Conservation (phyloP, 257 asterid genomes). For the Solanum virginianum region DNA sequence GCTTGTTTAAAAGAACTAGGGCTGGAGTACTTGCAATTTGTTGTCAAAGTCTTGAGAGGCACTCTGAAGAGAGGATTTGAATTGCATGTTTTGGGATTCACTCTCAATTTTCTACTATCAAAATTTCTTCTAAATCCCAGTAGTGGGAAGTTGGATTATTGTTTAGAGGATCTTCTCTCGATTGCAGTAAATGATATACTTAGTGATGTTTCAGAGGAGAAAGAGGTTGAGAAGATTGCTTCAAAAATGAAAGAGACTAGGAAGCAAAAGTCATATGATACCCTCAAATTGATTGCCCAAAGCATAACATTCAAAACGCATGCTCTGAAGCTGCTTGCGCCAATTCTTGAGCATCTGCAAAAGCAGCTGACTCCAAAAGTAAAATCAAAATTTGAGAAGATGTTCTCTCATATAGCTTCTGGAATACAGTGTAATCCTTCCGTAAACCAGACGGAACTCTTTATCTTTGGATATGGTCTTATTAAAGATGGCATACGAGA, state of each 20-base stretch:
- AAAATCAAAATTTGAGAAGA: conserved; percentile 68
- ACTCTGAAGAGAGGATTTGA: conserved; percentile 76
- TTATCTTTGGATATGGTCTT: conserved; percentile 54
- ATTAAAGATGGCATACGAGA: conserved; percentile 45
- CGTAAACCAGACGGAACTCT: conserved; percentile 55
- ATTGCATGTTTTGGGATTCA: conserved; percentile 82
- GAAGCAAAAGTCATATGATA: conserved; percentile 78
- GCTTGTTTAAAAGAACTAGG: conserved; percentile 86
- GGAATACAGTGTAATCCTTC: conserved; percentile 80
- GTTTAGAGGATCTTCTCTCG: conserved; percentile 68
- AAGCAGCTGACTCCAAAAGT: conserved; percentile 61
- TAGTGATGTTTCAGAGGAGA: conserved; percentile 90
- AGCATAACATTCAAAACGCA: conserved; percentile 69
- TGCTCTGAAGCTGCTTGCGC: conserved; percentile 59
- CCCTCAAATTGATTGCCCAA: conserved; percentile 77
- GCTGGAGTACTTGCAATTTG: conserved; percentile 68
- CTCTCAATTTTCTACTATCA: conserved; percentile 64
- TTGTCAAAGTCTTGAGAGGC: conserved; percentile 61
- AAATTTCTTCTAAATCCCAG: conserved; percentile 47
- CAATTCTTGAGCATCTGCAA: conserved; percentile 48
- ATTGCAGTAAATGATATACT: conserved; percentile 66
- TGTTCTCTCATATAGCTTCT: conserved; percentile 61
- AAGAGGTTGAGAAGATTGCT: conserved; percentile 95
- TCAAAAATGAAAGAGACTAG: conserved; percentile 93
- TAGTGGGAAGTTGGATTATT: conserved; percentile 65